Evolutionary conservation across 331 rosid species (phyloP).

Genomic region (Pyrus hybrid): DNA sequence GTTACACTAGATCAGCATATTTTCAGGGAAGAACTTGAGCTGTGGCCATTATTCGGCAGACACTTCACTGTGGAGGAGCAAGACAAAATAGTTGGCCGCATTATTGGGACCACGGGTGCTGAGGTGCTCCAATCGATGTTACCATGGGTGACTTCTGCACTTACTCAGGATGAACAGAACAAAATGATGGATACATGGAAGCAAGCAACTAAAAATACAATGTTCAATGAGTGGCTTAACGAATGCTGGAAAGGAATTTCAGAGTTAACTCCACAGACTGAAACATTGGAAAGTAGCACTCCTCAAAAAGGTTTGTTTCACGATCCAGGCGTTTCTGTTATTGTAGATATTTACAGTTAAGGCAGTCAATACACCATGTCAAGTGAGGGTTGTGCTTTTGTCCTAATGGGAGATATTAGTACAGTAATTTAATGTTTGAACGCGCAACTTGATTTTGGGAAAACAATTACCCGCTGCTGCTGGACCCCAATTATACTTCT

Average conservation of each 20-base stretch:
- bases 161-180: slow-evolving; percentile 95
- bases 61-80: slow-evolving; percentile 98
- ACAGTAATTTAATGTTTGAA: background rate
- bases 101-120: slow-evolving; percentile 99
- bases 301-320: slow-evolving; percentile 55
- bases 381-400: background rate
- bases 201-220: slow-evolving; percentile 94
- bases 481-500: background rate
- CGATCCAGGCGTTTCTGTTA: background rate
- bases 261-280: slow-evolving; percentile 38
- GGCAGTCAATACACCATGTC: background rate
- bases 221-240: slow-evolving; percentile 98
- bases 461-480: background rate
- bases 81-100: slow-evolving; percentile 90
- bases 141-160: slow-evolving; percentile 99
- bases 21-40: slow-evolving; percentile 93
- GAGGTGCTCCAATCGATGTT: slow-evolving; percentile 99
- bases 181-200: slow-evolving; percentile 99
- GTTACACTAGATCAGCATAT: slow-evolving; percentile 95
- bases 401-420: background rate
- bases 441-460: background rate
- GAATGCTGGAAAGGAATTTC: slow-evolving; percentile 95
- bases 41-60: slow-evolving; percentile 93
- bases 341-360: background rate
- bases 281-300: slow-evolving; percentile 38